Evolutionary conservation across 2,329 filamentous ascomycete genomes (phyloP), one percentile per base, ranked within the genome.

Genomic region (Botrytis galanthina): DNA sequence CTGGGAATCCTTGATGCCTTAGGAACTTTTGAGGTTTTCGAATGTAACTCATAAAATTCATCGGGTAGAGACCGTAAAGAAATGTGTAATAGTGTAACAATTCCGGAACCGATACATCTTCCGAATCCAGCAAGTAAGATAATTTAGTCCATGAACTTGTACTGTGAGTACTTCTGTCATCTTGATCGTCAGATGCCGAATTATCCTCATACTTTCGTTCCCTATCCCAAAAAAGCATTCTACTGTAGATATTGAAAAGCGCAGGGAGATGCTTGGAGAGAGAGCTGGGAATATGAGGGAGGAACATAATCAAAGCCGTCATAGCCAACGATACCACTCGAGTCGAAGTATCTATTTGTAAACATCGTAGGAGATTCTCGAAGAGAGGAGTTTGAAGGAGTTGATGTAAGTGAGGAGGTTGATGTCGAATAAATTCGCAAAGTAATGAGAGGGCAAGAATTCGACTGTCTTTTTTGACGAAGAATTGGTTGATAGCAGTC

Each of bases 31-130:
- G 90, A 4, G 93, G 93, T 79, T 95, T 95, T 73, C 93, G 88
- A 75, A 96, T 92, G 80, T 95, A 96, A 81, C 91, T 92, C 88
- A 94, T 92, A 78, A 96, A 94, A 80, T 95, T 95, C 79, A 95
- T 88, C 2, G 93, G 93, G 76, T 95, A 96, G 7, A 96, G 83
- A 0, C 93, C 93, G 77, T 96, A 96, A 0, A 96, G 85, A 39
- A 94, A 91, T 4, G 92, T 95, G 78, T 94, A 96, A 81, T 93
- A 95, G 77, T 91, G 89, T 71, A 90, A 83, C 1, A 95, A 85
- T 74, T 93, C 90, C 8, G 90, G 89, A 3, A 93, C 88, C 4
- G 86, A 84, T 9, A 86, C 85, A 60, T 89, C 88, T 71, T 92
- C 88, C 18, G 86, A 84, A 48, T 91, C 89, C n/a, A 89, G 84